phyloP scores from a whole-genome alignment of 352 stramenopile species.

The Phytophthora idaei region DNA sequence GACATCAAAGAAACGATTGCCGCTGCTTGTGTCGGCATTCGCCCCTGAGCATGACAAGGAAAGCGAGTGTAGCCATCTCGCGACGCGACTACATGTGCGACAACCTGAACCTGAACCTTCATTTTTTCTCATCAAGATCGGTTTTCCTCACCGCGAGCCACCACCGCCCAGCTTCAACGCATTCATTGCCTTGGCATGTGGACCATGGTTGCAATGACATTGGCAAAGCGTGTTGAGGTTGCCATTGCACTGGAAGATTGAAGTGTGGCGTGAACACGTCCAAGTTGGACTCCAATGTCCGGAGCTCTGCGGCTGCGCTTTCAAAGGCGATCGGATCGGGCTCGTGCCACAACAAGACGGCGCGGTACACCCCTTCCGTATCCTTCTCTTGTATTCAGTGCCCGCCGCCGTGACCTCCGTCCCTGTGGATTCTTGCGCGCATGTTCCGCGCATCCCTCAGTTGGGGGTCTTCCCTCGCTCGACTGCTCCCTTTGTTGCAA shows the following conservation, averaged over 20 bases:
- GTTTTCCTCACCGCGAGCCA: background rate
- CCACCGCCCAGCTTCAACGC: background rate
- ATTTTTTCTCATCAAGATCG: conserved; percentile 29
- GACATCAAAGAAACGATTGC: conserved; percentile 16
- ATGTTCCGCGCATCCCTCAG: conserved; percentile 35
- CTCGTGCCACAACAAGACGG: conserved; percentile 29
- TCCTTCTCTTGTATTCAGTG: background rate
- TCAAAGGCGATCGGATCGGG: conserved; percentile 24
- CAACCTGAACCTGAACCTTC: conserved; percentile 23
- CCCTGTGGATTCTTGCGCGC: conserved; percentile 35
- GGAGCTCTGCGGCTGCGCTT: conserved; percentile 22
- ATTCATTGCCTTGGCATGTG: background rate
- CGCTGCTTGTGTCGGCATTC: conserved; percentile 17
- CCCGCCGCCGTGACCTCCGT: conserved; percentile 23
- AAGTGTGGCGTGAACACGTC: conserved; percentile 21
- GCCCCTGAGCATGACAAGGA: background rate
- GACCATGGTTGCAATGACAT: background rate
- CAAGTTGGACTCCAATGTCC: background rate
- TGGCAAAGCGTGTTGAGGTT: conserved; percentile 9
- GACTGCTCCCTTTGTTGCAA: conserved; percentile 9
- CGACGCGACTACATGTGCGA: conserved; percentile 17
- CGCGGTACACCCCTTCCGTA: conserved; percentile 21
- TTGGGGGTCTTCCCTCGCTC: conserved; percentile 15
- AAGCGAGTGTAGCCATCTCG: conserved; percentile 26
- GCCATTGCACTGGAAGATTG: conserved; percentile 7